Conservation (phyloP, 139 green algal genomes). For the Chlorella sp. region DNA sequence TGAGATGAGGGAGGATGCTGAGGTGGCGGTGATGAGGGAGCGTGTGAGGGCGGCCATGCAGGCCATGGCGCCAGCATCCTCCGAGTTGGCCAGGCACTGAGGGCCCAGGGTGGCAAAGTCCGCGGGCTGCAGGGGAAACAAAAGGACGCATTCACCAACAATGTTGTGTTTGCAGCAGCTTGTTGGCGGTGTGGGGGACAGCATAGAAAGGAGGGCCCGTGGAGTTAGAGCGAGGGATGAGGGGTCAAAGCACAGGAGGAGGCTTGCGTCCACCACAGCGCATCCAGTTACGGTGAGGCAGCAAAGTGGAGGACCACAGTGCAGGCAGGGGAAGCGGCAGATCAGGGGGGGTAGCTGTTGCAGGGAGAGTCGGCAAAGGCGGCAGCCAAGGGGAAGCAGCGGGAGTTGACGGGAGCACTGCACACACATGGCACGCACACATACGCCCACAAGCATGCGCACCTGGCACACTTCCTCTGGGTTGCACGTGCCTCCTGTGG, state of each 20-base stretch:
- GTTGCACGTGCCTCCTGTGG: conserved; percentile 75
- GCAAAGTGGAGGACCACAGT: too few species aligned
- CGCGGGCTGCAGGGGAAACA: neutral
- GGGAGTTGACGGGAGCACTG: too few species aligned
- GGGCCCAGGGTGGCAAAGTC: conserved; percentile 10
- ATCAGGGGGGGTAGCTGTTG: too few species aligned
- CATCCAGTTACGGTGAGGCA: too few species aligned
- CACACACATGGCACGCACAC: too few species aligned
- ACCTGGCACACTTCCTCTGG: conserved; percentile 58
- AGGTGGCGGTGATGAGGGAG: conserved; percentile 77
- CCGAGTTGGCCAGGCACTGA: conserved; percentile 33
- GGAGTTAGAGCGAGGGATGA: too few species aligned
- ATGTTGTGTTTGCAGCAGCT: neutral
- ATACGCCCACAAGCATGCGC: conserved; percentile 43
- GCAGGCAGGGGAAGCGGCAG: too few species aligned
- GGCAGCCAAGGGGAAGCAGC: neutral
- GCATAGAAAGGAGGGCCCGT: too few species aligned
- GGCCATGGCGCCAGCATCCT: conserved; percentile 9
- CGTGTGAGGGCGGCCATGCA: conserved; percentile 46
- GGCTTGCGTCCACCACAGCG: too few species aligned
- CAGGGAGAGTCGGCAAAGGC: neutral
- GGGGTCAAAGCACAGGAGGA: too few species aligned
- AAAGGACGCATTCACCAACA: neutral
- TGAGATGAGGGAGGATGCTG: conserved; percentile 66
- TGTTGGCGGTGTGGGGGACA: neutral